Evolutionary conservation across 2,329 filamentous ascomycete species (phyloP).

Genomic region (Aspergillus aculeatus): DNA sequence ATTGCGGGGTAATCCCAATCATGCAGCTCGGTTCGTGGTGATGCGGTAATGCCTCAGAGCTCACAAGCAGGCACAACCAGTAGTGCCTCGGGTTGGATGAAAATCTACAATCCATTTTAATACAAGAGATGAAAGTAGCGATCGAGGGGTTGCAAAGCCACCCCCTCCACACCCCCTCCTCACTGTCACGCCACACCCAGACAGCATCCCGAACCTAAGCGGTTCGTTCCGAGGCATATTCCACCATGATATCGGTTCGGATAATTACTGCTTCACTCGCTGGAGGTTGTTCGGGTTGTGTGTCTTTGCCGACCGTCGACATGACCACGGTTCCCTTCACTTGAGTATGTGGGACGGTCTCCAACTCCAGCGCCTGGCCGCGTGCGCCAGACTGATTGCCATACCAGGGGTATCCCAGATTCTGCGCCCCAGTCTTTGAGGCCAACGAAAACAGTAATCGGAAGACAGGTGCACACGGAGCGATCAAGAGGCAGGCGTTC

Average conservation of each 20-base stretch:
- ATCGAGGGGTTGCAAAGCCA: no score
- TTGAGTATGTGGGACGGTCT: slow-evolving; percentile 3
- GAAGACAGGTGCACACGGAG: slow-evolving; percentile 34
- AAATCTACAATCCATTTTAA: no score
- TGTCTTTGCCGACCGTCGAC: slow-evolving; percentile 5
- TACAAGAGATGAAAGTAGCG: no score
- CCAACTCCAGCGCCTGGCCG: slow-evolving; percentile 2
- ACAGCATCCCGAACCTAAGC: no score
- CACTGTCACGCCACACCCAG: no score
- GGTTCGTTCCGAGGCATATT: not conserved
- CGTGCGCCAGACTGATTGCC: slow-evolving; percentile 14
- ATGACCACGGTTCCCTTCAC: slow-evolving; percentile 2
- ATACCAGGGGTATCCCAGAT: slow-evolving; percentile 23
- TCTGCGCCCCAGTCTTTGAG: not conserved
- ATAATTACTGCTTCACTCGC: not conserved
- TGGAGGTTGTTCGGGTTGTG: not conserved
- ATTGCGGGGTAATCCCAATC: no score
- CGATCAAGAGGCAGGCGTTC: slow-evolving; percentile 39
- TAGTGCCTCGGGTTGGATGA: no score
- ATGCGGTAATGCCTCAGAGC: no score
- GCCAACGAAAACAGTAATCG: slow-evolving; percentile 31
- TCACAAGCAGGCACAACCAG: no score
- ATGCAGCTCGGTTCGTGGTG: no score
- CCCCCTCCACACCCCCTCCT: no score
- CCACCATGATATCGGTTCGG: not conserved